phyloP scores from a whole-genome alignment of 1,284 basidiomycete species.

The Leucoagaricus sp. region DNA sequence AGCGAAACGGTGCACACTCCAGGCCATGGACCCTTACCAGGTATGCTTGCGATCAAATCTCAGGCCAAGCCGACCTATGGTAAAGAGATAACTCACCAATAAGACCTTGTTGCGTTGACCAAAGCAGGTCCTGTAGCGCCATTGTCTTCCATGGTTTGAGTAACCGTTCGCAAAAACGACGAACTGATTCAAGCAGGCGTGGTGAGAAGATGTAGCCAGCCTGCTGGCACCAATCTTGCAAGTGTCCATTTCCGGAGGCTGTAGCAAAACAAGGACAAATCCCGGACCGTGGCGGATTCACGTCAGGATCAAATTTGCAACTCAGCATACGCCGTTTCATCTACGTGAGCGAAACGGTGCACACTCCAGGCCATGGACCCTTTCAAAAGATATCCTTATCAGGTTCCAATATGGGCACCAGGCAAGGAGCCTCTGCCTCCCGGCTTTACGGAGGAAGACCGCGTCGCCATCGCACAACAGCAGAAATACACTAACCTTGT shows the following conservation, averaged over 20 bases:
- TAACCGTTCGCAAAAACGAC: too few species aligned
- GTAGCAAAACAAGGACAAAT: constrained; percentile 1
- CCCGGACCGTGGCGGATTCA: not conserved
- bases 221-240: too few species aligned
- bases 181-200: too few species aligned
- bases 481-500: constrained; percentile 78
- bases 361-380: constrained; percentile 22
- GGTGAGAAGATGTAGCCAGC: too few species aligned
- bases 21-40: constrained; percentile 24
- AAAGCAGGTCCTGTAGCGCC: not conserved
- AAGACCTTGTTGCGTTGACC: not conserved
- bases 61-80: too few species aligned
- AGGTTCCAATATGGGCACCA: constrained; percentile 47
- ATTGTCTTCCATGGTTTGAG: not conserved
- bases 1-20: constrained; percentile 12
- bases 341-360: constrained; percentile 17
- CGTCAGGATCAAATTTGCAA: constrained; percentile 22
- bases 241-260: not conserved
- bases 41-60: too few species aligned
- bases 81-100: too few species aligned
- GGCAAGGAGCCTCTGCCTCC: constrained; percentile 82
- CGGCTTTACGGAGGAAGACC: constrained; percentile 82
- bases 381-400: constrained; percentile 35
- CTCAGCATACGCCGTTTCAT: constrained; percentile 11
- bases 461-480: constrained; percentile 64